A percentile compares a stretch with the other conserved stretches of the same genome.
These are phyloP conservation scores for Scheffersomyces titani DNA, from an alignment of 1,139 yeast species.

Conservation along the genomic window DNA sequence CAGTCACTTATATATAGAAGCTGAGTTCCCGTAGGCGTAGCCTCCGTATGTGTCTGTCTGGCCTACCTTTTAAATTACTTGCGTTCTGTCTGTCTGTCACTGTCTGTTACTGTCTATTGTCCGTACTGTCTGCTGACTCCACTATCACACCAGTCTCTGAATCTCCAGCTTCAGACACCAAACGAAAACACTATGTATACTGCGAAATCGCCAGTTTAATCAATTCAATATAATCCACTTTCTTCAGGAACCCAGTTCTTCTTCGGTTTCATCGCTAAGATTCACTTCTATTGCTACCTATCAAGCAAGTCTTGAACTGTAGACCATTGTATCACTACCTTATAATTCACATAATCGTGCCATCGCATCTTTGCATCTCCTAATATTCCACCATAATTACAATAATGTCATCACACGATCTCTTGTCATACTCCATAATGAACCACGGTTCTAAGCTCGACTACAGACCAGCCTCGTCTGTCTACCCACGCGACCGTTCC, in stretches of 20 bases:
- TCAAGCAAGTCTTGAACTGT: not conserved
- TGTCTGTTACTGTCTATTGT: not conserved
- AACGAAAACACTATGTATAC: not conserved
- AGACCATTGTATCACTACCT: not conserved
- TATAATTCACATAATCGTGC: no score
- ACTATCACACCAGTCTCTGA: not conserved
- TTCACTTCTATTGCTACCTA: not conserved
- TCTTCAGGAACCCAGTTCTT: not conserved
- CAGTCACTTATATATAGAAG: not conserved
- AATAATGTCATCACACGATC: slow-evolving; percentile 29
- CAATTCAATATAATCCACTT: not conserved
- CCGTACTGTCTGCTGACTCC: not conserved
- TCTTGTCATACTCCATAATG: slow-evolving; percentile 39
- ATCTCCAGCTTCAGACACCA: not conserved
- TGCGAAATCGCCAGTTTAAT: not conserved
- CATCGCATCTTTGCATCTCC: not conserved
- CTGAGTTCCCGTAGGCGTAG: not conserved
- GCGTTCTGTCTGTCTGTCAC: not conserved
- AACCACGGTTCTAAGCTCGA: slow-evolving; percentile 17
- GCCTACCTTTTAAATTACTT: not conserved
- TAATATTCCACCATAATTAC: not conserved
- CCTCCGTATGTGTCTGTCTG: not conserved
- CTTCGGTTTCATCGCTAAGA: not conserved
- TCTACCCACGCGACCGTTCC: not conserved
- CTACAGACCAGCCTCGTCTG: slow-evolving; percentile 1